Evolutionary conservation across 2,329 filamentous ascomycete species (phyloP).

Genomic region (Phaeomoniella chlamydospora): DNA sequence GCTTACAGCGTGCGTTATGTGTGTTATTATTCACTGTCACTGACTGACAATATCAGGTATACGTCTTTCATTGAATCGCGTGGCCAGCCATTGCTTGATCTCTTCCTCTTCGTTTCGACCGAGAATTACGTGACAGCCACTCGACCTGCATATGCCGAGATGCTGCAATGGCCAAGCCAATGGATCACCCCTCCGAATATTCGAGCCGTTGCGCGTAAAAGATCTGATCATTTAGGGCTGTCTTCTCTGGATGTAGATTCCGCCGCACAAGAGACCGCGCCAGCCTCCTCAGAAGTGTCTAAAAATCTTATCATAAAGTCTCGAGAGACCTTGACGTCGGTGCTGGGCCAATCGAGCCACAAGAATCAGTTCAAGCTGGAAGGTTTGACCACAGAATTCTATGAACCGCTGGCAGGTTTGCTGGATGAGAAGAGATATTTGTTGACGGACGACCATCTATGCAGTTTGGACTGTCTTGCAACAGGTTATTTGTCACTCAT

Average conservation of each 20-base stretch:
- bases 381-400: conserved; percentile 53
- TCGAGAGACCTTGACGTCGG: conserved; percentile 43
- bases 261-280: conserved; percentile 20
- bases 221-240: conserved; percentile 57
- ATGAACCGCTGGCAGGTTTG: conserved; percentile 55
- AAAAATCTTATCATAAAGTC: conserved; percentile 39
- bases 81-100: conserved; percentile 65
- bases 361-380: conserved; percentile 63
- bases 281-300: conserved; percentile 21
- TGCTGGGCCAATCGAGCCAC: conserved; percentile 54
- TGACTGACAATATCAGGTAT: conserved; percentile 14
- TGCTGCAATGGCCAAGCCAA: conserved; percentile 75
- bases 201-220: conserved; percentile 53
- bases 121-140: conserved; percentile 72
- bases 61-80: conserved; percentile 59
- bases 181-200: conserved; percentile 69
- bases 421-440: conserved; percentile 41
- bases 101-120: conserved; percentile 79
- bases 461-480: conserved; percentile 62
- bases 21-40: neutral
- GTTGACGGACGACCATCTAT: conserved; percentile 35
- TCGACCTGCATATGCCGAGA: conserved; percentile 62
- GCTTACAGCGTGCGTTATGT: conserved; percentile 28
- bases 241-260: conserved; percentile 51
- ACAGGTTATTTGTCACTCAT: conserved; percentile 70